Evolutionary conservation across 306 rosid species (phyloP), one percentile per base, ranked within the genome.

Genomic region (Elaeagnus macrophylla): DNA sequence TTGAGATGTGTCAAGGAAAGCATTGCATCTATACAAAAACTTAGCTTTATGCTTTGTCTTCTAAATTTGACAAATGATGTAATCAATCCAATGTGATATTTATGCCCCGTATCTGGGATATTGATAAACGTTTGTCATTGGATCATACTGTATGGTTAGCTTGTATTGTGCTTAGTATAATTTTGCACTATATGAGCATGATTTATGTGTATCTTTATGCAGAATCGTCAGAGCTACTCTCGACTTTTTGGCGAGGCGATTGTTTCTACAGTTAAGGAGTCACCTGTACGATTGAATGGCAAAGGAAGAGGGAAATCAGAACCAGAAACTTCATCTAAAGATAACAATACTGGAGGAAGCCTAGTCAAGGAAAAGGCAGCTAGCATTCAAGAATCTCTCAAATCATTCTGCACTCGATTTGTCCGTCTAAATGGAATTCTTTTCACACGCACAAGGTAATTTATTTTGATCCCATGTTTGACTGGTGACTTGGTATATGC

Each of bases 391-490:
- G 95, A 78, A 42, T 77, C 63, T 3, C 79, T 66, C 68, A 87
- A 84, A 66, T 54, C 74, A 58, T 87, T 91, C 55, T 80, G 85
- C 74, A 77, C 77, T 37, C 69, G 82, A 51, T 81, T 84, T 77
- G 81, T 91, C 56, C 99, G 99, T 64, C 81, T 91, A 66, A 91
- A 80, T 79, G 99, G 99, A 66, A 84, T 87, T 60, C 76, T 91
- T 61, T 87, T 91, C 73, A 87, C 99, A 0, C 95, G 88, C 36
- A 91, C 99, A 37, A 91, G 99, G 99, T 71, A 80, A 36, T 17
- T 63, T 56, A 37, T 51, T 38, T 38, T 51, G 14, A 49, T 48
- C 37, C 11, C 9, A 0, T 12, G 58, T 55, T 69, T 43, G 35
- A 17, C 13, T 14, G 44, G 39, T 10, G 45, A 25, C 32, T 5